A percentile compares a stretch with the other conserved stretches of the same genome.
phyloP scores from a whole-genome alignment of 768 basidiomycete species.

The Suillus lakei region DNA sequence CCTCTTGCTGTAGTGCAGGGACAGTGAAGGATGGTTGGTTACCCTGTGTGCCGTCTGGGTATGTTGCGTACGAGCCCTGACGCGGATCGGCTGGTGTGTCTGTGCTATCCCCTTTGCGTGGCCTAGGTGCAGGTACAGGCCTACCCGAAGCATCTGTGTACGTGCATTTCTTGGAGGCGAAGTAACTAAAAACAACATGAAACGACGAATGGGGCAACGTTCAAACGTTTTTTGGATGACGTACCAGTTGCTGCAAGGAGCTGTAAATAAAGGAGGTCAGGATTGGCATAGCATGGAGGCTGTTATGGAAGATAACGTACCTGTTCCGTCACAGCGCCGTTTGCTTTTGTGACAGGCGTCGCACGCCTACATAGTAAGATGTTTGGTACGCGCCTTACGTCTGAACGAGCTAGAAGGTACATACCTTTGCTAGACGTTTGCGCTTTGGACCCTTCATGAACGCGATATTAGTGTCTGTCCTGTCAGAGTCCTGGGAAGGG shows the following conservation, averaged over 20 bases:
- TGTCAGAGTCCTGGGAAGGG: constrained; percentile 27
- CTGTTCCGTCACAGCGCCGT: constrained; percentile 82
- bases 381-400: background rate
- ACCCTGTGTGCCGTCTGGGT: constrained; percentile 17
- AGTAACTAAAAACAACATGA: constrained; percentile 55
- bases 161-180: constrained; percentile 79
- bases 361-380: constrained; percentile 53
- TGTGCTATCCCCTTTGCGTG: constrained; percentile 47
- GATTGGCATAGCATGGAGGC: constrained; percentile 13
- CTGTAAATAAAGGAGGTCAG: constrained; percentile 38
- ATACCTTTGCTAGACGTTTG: constrained; percentile 57
- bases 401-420: constrained; percentile 12
- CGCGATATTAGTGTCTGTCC: constrained; percentile 39
- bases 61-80: constrained; percentile 20
- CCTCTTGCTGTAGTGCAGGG: constrained; percentile 13
- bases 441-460: constrained; percentile 58
- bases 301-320: constrained; percentile 42
- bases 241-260: constrained; percentile 84
- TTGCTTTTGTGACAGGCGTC: constrained; percentile 88
- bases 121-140: constrained; percentile 74
- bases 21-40: constrained; percentile 21
- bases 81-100: constrained; percentile 32
- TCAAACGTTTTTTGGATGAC: constrained; percentile 17
- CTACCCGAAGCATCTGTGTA: constrained; percentile 83
- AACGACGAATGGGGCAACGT: background rate